Base-by-base conservation (phyloP, 805 yeast genomes). In the Kregervanrija delftensis region DNA sequence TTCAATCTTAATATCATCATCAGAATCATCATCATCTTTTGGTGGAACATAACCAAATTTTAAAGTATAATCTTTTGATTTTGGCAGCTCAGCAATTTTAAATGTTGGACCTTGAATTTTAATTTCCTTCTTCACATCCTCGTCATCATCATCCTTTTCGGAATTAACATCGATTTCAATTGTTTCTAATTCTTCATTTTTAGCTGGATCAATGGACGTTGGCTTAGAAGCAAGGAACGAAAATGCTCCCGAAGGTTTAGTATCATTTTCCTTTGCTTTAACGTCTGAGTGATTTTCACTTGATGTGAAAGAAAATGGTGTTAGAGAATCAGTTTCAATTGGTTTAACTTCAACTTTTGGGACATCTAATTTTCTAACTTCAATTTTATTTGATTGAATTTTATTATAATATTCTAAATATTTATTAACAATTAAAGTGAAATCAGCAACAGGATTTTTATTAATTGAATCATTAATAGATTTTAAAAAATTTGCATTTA, bases 41-140 rank as follows among this genome's bases (percentile, higher is more conserved):
- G 61, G 59, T 4, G 67, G 65, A 16, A 53, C 64, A 17, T 55
- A 46, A 13, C 68, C 69, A 46, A 78, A 71, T 30, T 70, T 66
- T 59, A 78, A 78, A 5, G 73, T 76, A n/a, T 79, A 68, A 45
- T 71, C 67, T 3, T 68, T 67, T 2, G 76, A 68, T 4, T 71
- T 71, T 43, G 81, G 81, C 13, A 74, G 67, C 30, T 65, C 54
- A 8, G 57, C 62, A 32, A 77, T 42, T 3, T 71, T 72, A 59
- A 86, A 86, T 3, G 68, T 62, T 12, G 95, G 95, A 1, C 95
- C 95, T 60, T 83, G 74, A 15, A 83, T 73, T 58, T 79, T 81
- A 32, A 79, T 61, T 16, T 75, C 81, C 13, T 44, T 45, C 15
- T 37, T 38, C 30, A 75, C 81, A 3, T 72, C 79, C 3, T 59